phyloP scores from a whole-genome alignment of 163 green algal genomes.

The Chlamydomonas reinhardtii region DNA sequence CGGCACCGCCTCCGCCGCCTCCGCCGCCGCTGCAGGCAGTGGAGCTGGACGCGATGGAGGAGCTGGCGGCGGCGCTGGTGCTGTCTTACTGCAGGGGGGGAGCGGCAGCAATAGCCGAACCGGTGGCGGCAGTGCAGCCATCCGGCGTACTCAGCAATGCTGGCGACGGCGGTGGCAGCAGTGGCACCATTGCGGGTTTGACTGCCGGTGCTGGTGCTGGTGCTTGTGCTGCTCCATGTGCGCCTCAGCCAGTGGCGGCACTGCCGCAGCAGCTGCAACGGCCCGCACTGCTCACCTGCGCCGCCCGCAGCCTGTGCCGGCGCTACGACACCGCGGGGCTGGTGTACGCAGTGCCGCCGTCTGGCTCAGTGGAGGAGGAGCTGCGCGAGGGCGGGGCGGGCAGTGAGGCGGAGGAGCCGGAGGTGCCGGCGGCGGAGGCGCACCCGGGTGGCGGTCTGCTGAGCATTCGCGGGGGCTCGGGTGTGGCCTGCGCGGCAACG shows the following conservation, averaged over 20 bases:
- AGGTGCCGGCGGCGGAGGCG: background rate
- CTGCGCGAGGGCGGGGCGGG: background rate
- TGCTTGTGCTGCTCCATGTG: too few relatives aligned
- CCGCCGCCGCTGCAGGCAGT: background rate
- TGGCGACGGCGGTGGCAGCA: background rate
- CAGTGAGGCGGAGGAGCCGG: background rate
- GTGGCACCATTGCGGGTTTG: too few relatives aligned
- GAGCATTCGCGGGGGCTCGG: background rate
- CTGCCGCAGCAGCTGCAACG: slow-evolving; percentile 12
- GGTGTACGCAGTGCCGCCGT: background rate
- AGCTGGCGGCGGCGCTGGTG: background rate
- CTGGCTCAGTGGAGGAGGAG: background rate
- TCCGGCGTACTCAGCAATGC: too few relatives aligned
- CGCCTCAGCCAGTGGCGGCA: too few relatives aligned
- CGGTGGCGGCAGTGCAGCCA: too few relatives aligned
- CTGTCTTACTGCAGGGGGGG: slow-evolving; percentile 12
- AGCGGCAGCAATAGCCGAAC: background rate
- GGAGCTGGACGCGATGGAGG: background rate
- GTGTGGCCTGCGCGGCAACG: background rate
- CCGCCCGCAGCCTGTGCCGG: slow-evolving; percentile 18
- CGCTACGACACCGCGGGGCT: background rate
- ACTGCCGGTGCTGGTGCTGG: too few relatives aligned
- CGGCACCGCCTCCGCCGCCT: background rate
- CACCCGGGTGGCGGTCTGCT: background rate
- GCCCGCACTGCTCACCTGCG: background rate